Base-by-base conservation (phyloP, 441 rosid species). In the Erodium chrysanthum region DNA sequence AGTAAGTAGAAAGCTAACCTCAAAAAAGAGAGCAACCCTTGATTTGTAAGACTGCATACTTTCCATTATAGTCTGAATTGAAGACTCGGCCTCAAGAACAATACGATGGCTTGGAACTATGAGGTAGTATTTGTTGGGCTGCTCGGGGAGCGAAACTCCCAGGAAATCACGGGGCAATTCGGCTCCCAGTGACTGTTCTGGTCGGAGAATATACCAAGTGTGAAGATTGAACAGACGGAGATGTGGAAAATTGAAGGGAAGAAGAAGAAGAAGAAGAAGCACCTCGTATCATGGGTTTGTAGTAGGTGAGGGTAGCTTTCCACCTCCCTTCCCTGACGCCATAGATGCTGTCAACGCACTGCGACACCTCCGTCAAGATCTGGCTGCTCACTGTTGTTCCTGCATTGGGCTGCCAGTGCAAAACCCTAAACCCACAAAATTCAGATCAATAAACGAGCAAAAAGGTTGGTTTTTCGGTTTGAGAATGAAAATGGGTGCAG, bases 11-110 rank as follows among this genome's bases (percentile, higher is more conserved):
- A 40, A 61, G 9, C 2, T 64, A 68, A 86, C 91, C 88, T 94
- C 97, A 67, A 87, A 86, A 70, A 80, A 79, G 65, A 94, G 88
- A 0, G 94, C 85, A 6, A 89, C 83, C 64, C 88, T 85, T 0
- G 42, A 37, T 37, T 37, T 37, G 42, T 37, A 37, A 37, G 42
- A 37, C 42, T 37, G 42, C 42, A 37, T 37, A 91, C 90, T 94
- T 85, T 94, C 99, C 99, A 94, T 91, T 27, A 91, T 89, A 33
- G 75, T 69, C 71, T 89, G 97, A 73, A 94, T 88, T 1, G 94
- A 77, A 3, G 90, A 80, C 82, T 91, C 99, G 0, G 94, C 88
- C 68, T 94, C 99, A 1, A 89, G 69, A 5, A 91, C 88, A 18
- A 91, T 79, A 77, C 87, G 83, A 65, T 88, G 94, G 46, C 70